Evolutionary conservation across 148 eudicot genomes (phyloP), one percentile per base, ranked within the genome.

Genomic region (Rhododendron ovatum): DNA sequence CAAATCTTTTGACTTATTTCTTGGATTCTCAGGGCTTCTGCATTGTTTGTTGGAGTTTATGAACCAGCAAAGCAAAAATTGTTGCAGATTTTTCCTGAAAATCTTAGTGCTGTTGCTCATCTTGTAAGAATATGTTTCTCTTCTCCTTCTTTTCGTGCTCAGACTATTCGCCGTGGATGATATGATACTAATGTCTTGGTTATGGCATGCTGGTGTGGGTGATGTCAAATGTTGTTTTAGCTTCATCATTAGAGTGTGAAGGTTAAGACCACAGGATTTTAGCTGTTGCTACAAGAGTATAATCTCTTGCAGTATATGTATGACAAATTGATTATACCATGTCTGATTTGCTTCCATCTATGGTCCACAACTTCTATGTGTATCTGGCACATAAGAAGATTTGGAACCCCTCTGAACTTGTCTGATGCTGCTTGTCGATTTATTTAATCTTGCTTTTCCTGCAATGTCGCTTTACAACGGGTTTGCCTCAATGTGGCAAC

Each of bases 21-120:
- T 85, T 84, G 5, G 83, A 35, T 81, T 78, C 87, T 81, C 94
- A 96, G 99, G 89, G 99, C 99, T 69, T 97, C 99, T 87, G 98
- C 99, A 78, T 85, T 93, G 74, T 97, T 97, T 85, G 92, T 97
- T 86, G 98, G 98, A 84, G 98, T 95, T 55, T 97, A 97, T 94
- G 99, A 97, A 90, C 98, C 99, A 43, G 86, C 95, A 86, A 97
- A 94, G 91, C 92, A 97, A 85, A 94, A 94, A 86, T 79, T 97
- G 88, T 89, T 96, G 87, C 93, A 91, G 92, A 81, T 90, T 61
- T 87, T 95, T 63, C 98, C 99, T 67, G 95, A 97, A 81, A 94
- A 95, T 86, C 94, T 95, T 50, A 94, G 98, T 88, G 98, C 98
- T 79, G 87, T 94, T 80, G 99, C 99, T 41, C 98, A 96, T 91